A percentile compares a stretch with the other conserved stretches of the same genome.
Evolutionary conservation across 352 stramenopile species (phyloP).

Genomic region (Plasmopara halstedii): DNA sequence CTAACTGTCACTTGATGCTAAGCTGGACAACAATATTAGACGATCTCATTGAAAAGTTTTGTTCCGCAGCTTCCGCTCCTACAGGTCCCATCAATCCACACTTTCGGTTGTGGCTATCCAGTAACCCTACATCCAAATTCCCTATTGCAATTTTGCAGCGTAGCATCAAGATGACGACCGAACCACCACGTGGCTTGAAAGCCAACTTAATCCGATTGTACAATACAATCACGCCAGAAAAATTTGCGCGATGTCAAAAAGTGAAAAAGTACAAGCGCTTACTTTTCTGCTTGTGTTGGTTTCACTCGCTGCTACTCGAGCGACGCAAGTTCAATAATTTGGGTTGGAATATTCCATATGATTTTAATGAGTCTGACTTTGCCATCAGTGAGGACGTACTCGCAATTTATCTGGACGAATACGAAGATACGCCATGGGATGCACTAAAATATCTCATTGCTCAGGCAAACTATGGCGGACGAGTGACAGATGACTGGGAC

Average conservation of each 20-base stretch:
- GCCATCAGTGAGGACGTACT: conserved; percentile 94
- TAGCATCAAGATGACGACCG: conserved; percentile 95
- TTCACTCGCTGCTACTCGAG: conserved; percentile 93
- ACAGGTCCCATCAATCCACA: conserved; percentile 59
- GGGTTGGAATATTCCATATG: conserved; percentile 97
- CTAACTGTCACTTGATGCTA: conserved; percentile 95
- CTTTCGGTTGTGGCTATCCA: conserved; percentile 93
- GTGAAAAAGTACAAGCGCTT: conserved; percentile 88
- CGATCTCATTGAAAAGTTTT: conserved; percentile 91
- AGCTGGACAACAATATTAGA: conserved; percentile 93
- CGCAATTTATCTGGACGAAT: conserved; percentile 91
- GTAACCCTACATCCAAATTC: conserved; percentile 90
- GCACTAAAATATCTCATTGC: conserved; percentile 95
- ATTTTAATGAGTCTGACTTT: conserved; percentile 97
- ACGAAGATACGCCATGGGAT: conserved; percentile 89
- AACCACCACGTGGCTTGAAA: conserved; percentile 88
- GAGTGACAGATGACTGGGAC: conserved; percentile 96
- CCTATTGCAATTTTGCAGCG: conserved; percentile 93
- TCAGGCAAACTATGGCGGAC: conserved; percentile 94
- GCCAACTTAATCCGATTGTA: conserved; percentile 92
- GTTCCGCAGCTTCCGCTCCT: conserved; percentile 30
- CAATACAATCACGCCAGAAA: conserved; percentile 87
- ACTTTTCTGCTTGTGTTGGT: conserved; percentile 94
- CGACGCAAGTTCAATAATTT: conserved; percentile 95
- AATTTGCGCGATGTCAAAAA: conserved; percentile 80